Conservation (phyloP, 148 eudicot species). For the Limonium bicolor region DNA sequence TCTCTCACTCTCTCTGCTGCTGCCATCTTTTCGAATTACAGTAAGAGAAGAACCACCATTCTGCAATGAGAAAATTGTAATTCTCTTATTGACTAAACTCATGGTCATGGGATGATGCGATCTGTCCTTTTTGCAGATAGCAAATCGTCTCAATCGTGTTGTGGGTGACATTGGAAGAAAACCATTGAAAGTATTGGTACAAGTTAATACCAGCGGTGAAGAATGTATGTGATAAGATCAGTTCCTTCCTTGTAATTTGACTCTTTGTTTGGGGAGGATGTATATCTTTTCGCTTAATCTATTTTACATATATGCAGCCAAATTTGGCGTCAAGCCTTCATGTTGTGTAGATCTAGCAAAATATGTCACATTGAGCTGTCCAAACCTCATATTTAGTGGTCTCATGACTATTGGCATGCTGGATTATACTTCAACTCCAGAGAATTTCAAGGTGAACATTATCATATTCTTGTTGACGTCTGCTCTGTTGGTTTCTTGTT, state of each 20-base stretch:
- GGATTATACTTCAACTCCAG: slow-evolving; percentile 94
- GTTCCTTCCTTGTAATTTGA: background rate
- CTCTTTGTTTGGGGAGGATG: background rate
- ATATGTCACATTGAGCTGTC: slow-evolving; percentile 59
- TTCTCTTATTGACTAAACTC: too few relatives aligned
- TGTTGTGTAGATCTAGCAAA: slow-evolving; percentile 77
- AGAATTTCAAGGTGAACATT: slow-evolving; percentile 65
- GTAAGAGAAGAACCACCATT: too few relatives aligned
- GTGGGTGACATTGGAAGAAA: slow-evolving; percentile 67
- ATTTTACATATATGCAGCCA: slow-evolving; percentile 24
- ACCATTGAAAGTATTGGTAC: slow-evolving; percentile 73
- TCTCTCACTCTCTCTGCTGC: too few relatives aligned
- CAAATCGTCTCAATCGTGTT: slow-evolving; percentile 79
- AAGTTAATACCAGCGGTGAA: slow-evolving; percentile 99
- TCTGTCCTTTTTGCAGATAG: slow-evolving; percentile 50
- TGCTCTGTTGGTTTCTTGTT: background rate
- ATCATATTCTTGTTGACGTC: too few relatives aligned
- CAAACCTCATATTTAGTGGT: slow-evolving; percentile 85
- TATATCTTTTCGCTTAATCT: slow-evolving; percentile 1
- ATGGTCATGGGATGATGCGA: too few relatives aligned
- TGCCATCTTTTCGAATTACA: too few relatives aligned
- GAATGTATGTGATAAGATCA: slow-evolving; percentile 38
- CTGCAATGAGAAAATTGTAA: too few relatives aligned
- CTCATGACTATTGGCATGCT: slow-evolving; percentile 98
- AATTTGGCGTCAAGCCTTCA: slow-evolving; percentile 85